Base-by-base conservation (phyloP, 2,329 filamentous ascomycete species). In the Beauveria varroae region DNA sequence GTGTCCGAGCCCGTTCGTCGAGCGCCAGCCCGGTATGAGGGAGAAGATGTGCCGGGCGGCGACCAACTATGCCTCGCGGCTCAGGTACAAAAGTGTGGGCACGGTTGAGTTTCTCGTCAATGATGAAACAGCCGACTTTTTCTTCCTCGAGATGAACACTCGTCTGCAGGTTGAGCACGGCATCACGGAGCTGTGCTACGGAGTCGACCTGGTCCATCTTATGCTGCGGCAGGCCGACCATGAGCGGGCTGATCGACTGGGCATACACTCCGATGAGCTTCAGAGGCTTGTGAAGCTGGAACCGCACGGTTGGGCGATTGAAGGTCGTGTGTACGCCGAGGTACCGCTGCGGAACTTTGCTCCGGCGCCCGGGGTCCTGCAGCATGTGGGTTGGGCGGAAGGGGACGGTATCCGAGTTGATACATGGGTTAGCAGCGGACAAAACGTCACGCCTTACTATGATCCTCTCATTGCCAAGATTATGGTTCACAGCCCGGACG, bases 161-260 rank as follows among this genome's bases (percentile, higher is more conserved):
- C 67, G 77, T 3, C 65, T 79, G 16, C 77, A 79, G 62, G 76
- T 79, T 14, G 76, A 78, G 63, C 78, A 81, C 65, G 72, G 75
- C 28, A 72, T 74, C 10, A 93, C 90, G 0, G 89, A 93, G 70
- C 87, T 89, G 80, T 86, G 90, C 3, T 90, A 87, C 12, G 87
- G 84, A 0, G 81, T 90, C 53, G 89, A 93, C 69, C 77, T 93
- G 12, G 89, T 93, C 1, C 79, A 85, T 30, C 67, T 74, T 22
- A 78, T 78, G 76, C 60, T 78, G 18, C 65, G 65, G 0, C 72
- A 75, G 40, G 74, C 69, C 65, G 28, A 76, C 66, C 24, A 66
- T 6, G 16, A 41, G 52, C 8, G 51, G 2, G 51, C 12, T 3
- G 51, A 34, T 2, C 20, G 34, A 9, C 51, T 16, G 34, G 51